Base-by-base conservation (phyloP, 1,284 basidiomycete genomes). In the Papiliotrema nemorosa region DNA sequence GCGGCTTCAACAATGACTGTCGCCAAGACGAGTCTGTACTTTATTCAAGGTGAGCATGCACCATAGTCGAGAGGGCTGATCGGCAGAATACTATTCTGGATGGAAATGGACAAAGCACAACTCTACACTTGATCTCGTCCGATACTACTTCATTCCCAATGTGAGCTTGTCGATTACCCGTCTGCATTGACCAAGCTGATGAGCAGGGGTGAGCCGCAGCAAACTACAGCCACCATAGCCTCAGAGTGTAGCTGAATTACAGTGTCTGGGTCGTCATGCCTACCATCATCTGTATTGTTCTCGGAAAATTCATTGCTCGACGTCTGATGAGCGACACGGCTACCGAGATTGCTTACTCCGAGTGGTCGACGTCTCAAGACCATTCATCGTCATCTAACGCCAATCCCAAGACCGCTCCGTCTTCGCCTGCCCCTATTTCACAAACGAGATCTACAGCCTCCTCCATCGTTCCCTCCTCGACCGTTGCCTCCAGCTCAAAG, bases 21-120 rank as follows among this genome's bases (percentile, higher is more conserved):
- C 24, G 82, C 83, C 53, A 93, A 93, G 78, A 94, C 90, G 1
- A 70, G 83, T 4, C 78, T 93, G n/a, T 94, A 92, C 72, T 83
- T 82, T 79, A 67, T 79, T 6, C 84, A 88, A 66, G 88, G 90
- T 70, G 84, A 44, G 58, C 38, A n/a, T 31, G 9, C 29, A 31
- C 29, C 29, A 31, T 7, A 21, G 22, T 43, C 20, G 25, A 25
- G 14, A 10, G 7, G n/a, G 31, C 38, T 29, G 50, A 36, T 21
- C 6, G 5, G 24, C 60, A 70, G 75, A 76, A 50, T 72, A 72
- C 51, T 75, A 63, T 54, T 74, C 72, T 50, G 71, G 66, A 10
- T 75, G 72, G 69, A 90, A 88, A 67, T 79, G 82, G 24, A 77
- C 84, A 14, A 87, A 87, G 3, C 90, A 93, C 69, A 93, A 93